These are phyloP conservation scores for Salix dunnii DNA, from an alignment of 345 rosid genomes.

Conservation along the genomic window DNA sequence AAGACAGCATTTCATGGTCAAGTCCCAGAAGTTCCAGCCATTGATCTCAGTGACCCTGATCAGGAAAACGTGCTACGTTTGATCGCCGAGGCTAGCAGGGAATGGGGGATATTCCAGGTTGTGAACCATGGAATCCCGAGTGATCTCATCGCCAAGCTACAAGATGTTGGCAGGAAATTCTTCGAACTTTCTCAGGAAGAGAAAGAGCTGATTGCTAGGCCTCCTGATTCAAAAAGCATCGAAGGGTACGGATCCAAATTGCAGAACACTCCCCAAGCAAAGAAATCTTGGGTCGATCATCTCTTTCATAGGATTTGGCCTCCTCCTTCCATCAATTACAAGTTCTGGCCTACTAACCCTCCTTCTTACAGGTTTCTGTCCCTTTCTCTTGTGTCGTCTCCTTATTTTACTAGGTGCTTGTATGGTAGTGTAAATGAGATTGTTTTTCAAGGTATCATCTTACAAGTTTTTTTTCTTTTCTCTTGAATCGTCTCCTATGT, in stretches of 20 bases:
- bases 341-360: constrained; percentile 74
- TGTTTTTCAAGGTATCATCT: no score
- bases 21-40: background rate
- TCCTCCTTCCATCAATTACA: constrained; percentile 45
- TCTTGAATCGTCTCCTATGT: no score
- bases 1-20: background rate
- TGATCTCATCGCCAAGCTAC: background rate
- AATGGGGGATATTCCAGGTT: background rate
- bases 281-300: constrained; percentile 77
- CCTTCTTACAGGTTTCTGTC: constrained; percentile 56
- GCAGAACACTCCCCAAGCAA: constrained; percentile 49
- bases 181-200: background rate
- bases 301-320: constrained; percentile 86
- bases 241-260: constrained; percentile 62
- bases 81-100: background rate
- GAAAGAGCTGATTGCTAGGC: background rate
- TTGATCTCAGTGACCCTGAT: background rate
- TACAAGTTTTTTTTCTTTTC: no score
- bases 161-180: background rate
- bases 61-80: no score
- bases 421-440: no score
- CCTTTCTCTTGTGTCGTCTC: no score
- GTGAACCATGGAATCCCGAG: background rate
- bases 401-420: no score
- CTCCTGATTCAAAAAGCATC: background rate